Evolutionary conservation across 352 stramenopile genomes (phyloP), one percentile per base, ranked within the genome.

Genomic region (Phytophthora sojae): DNA sequence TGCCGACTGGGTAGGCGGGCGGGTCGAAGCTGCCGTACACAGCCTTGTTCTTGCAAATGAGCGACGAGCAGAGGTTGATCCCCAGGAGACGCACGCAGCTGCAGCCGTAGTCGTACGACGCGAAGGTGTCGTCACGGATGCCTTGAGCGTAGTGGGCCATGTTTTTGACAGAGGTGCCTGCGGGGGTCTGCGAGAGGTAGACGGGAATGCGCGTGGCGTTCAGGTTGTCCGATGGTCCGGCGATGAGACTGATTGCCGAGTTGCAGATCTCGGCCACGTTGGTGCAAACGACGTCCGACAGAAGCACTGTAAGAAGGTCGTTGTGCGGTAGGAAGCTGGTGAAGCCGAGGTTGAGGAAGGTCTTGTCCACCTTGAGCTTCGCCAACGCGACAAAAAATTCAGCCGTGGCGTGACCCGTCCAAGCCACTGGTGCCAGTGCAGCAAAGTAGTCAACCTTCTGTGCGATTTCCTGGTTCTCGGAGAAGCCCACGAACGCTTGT

Each of bases 401-500:
- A n/a, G 79, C 82, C 0, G 60, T 76, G 0, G 66, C 52, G 29
- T 62, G 45, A 1, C 68, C 81, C 0, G 82, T 64, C 54, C 66
- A 84, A 17, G 81, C 79, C 2, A 89, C 81, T 0, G 79, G 81
- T 0, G 76, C 79, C 9, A 89, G 64, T 4, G 79, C 81, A 30
- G 74, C 81, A 53, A 89, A 86, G 72, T 84, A 87, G 56, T 53
- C 45, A 6, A 53, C 45, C 45, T 50, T 50, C 64, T 83, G 77
- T 1, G 79, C 78, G 14, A 89, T 30, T 14, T 79, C 76, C 55
- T 89, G 79, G 79, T 88, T 76, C 44, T 80, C 68, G 0, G 73
- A 85, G 64, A 89, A 89, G 15, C 78, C 81, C 0, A 70, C 81
- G 30, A 83, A 89, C 9, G 81, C 81, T 67, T 89, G 81, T 53